A percentile compares a stretch with the other conserved stretches of the same genome.
Conservation (phyloP, 208 protist genomes). For the Lotmaria passim region DNA sequence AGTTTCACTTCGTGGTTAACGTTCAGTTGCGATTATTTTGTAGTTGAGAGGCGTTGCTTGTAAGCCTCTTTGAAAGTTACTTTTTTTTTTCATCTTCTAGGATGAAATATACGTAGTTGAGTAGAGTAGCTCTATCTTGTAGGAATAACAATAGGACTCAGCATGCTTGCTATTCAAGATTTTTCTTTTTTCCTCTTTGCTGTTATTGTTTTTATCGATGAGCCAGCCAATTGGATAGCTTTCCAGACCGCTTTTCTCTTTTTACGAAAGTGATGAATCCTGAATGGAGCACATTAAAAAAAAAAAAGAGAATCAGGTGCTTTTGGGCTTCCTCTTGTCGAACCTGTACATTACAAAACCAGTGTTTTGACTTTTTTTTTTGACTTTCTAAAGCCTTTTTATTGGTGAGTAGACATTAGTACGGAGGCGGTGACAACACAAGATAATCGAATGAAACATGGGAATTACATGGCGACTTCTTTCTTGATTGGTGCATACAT, state of each 20-base stretch:
- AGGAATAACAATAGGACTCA: not conserved
- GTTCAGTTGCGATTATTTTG: not conserved
- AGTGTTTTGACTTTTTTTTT: constrained; percentile 8
- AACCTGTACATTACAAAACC: constrained; percentile 2
- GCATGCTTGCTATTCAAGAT: not conserved
- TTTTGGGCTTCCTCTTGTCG: not conserved
- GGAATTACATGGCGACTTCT: too few species aligned
- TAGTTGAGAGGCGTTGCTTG: too few species aligned
- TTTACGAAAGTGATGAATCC: too few species aligned
- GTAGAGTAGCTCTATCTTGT: constrained; percentile 6
- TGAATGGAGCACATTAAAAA: constrained; percentile 3
- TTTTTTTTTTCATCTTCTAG: constrained; percentile 14
- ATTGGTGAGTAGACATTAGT: not conserved
- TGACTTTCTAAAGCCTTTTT: not conserved
- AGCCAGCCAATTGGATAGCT: not conserved
- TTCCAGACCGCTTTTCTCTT: too few species aligned
- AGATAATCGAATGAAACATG: too few species aligned
- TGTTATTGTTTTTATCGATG: too few species aligned
- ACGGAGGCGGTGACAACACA: too few species aligned
- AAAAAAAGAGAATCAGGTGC: constrained; percentile 9
- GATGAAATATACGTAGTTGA: not conserved
- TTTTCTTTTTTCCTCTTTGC: not conserved
- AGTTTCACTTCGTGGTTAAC: too few species aligned
- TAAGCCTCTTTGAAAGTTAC: not conserved
- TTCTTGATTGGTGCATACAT: too few species aligned